Conservation (phyloP, 2,329 filamentous ascomycete genomes). For the Scedosporium minutisporum region DNA sequence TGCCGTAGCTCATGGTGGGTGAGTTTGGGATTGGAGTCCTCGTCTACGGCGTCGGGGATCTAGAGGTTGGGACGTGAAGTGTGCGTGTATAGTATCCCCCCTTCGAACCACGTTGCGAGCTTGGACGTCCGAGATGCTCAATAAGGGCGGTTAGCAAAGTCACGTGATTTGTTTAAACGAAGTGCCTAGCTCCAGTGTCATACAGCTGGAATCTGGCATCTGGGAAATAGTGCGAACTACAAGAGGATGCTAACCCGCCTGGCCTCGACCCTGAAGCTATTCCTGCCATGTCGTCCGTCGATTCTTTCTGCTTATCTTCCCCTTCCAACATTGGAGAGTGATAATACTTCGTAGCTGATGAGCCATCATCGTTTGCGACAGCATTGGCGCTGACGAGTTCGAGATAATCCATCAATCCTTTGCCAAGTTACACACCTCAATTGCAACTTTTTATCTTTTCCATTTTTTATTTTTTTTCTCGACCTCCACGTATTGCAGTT, state of each 20-base stretch:
- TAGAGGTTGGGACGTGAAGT: background rate
- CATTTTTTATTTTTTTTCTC: too few relatives aligned
- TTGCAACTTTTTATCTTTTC: too few relatives aligned
- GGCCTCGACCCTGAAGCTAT: background rate
- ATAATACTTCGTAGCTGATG: too few relatives aligned
- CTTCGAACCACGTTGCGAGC: constrained; percentile 8
- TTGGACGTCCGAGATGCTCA: background rate
- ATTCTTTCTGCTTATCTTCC: background rate
- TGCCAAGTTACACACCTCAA: too few relatives aligned
- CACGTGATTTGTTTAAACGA: constrained; percentile 1
- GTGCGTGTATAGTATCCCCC: background rate
- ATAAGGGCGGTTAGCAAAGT: constrained; percentile 2
- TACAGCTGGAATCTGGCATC: background rate
- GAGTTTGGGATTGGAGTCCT: constrained; percentile 12
- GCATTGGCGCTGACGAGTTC: too few relatives aligned
- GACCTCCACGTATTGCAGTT: too few relatives aligned
- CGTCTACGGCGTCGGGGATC: constrained; percentile 4
- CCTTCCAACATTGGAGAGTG: too few relatives aligned
- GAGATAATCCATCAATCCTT: too few relatives aligned
- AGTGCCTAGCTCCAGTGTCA: background rate
- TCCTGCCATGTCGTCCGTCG: background rate
- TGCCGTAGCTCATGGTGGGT: constrained; percentile 85
- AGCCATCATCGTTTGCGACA: too few relatives aligned
- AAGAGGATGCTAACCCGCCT: background rate
- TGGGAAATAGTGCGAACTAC: background rate